Evolutionary conservation across 108 stramenopile species (phyloP), one percentile per base, ranked within the genome.

Genomic region (Fragilaria crotonensis): DNA sequence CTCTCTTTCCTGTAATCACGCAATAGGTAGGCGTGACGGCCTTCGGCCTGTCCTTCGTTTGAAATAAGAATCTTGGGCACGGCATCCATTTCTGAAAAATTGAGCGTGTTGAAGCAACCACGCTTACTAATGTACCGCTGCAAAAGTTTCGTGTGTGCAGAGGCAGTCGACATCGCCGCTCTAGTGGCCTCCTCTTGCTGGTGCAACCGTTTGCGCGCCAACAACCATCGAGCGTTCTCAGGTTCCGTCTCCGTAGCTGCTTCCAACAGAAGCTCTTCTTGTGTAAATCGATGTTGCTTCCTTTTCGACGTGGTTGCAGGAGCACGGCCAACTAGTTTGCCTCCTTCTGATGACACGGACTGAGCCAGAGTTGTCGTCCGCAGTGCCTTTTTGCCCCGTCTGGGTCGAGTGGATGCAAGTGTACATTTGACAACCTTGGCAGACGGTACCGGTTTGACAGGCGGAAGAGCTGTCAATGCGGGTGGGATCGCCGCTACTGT

Each of bases 221-320:
- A 47, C 45, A 89, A 46, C 88, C 88, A 93, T 64, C 83, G 75
- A 46, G 63, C 18, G 72, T 93, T 93, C 59, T 78, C 80, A 4
- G 76, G 70, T 59, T 87, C 88, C 49, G 92, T 93, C 3, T 60
- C 58, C 29, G 75, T 64, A 5, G 80, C 75, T 0, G 92, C 80
- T 64, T 93, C 92, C 33, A 93, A 45, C 5, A 93, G 66, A 28
- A 93, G 54, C 58, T 93, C 88, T 72, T 90, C 92, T 67, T 93
- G 92, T 26, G 77, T 72, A 53, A 72, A 75, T 31, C 54, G 66
- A 28, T 62, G 66, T 60, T 71, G 75, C 45, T 67, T 70, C 23
- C 53, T 33, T 41, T 65, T 61, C 48, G 60, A 14, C 4, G 29
- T n/a, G 26, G 57, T 17, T 17, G 27, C 49, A 25, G 49, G 3